Percentiles rank a stretch among this genome's conserved stretches.
These are phyloP conservation scores for Beauveria scarabaeidicola DNA, from an alignment of 2,329 filamentous ascomycete species.

Conservation along the genomic window DNA sequence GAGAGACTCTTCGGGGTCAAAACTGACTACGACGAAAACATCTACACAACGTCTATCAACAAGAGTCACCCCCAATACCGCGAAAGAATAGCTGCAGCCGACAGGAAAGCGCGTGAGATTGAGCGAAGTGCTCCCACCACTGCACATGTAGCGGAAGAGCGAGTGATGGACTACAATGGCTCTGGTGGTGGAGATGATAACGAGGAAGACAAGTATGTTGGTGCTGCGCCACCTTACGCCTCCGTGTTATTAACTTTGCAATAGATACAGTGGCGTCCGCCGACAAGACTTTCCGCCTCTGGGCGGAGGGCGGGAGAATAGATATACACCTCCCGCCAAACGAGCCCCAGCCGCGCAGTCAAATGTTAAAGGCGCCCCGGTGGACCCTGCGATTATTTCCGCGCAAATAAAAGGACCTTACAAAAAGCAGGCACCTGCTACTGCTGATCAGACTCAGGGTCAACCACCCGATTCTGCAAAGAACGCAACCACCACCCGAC, in stretches of 20 bases:
- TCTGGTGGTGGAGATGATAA: slow-evolving; percentile 62
- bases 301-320: slow-evolving; percentile 43
- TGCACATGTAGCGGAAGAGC: slow-evolving; percentile 82
- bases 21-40: slow-evolving; percentile 86
- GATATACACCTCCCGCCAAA: slow-evolving; percentile 85
- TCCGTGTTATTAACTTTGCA: slow-evolving; percentile 15
- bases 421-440: slow-evolving; percentile 26
- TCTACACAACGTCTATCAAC: slow-evolving; percentile 90
- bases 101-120: slow-evolving; percentile 82
- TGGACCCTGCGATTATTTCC: slow-evolving; percentile 86
- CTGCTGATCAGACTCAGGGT: slow-evolving; percentile 19
- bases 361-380: slow-evolving; percentile 65
- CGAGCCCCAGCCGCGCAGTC: slow-evolving; percentile 68
- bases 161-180: slow-evolving; percentile 59
- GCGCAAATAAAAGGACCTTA: slow-evolving; percentile 56
- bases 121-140: slow-evolving; percentile 67
- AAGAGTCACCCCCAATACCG: slow-evolving; percentile 74
- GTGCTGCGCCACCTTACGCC: not conserved
- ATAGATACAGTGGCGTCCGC: slow-evolving; percentile 83
- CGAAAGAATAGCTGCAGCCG: slow-evolving; percentile 68
- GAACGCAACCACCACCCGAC: slow-evolving; percentile 22
- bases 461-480: slow-evolving; percentile 20
- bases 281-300: slow-evolving; percentile 67
- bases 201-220: slow-evolving; percentile 80
- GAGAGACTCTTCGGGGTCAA: slow-evolving; percentile 79